A percentile compares a stretch with the other conserved stretches of the same genome.
These are phyloP conservation scores for Phoma herbarum DNA, from an alignment of 2,329 filamentous ascomycete species.

Conservation along the genomic window DNA sequence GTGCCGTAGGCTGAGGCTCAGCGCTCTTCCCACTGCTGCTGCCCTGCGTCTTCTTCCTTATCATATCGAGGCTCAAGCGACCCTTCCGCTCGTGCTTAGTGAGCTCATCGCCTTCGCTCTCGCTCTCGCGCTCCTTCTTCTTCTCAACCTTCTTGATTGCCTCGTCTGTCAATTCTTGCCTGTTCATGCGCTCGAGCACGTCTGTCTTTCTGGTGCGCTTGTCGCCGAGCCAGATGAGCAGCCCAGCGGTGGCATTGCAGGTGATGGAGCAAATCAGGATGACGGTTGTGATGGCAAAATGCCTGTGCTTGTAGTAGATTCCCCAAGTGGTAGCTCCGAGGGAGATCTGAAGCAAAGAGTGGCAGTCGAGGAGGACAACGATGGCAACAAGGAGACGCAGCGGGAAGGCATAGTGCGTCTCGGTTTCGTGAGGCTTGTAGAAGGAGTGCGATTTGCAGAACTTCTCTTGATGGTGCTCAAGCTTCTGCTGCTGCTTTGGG, in stretches of 20 bases:
- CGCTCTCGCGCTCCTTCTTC: slow-evolving; percentile 51
- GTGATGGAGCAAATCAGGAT: slow-evolving; percentile 82
- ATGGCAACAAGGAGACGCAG: slow-evolving; percentile 77
- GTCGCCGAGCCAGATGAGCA: slow-evolving; percentile 80
- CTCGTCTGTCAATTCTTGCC: slow-evolving; percentile 76
- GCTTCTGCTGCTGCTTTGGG: slow-evolving; percentile 69
- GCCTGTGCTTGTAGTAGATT: slow-evolving; percentile 74
- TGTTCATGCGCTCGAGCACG: slow-evolving; percentile 77
- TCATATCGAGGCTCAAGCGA: slow-evolving; percentile 30
- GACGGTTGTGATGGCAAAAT: slow-evolving; percentile 77
- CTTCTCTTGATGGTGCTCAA: slow-evolving; percentile 81
- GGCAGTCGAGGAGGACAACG: slow-evolving; percentile 79
- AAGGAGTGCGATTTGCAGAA: slow-evolving; percentile 86
- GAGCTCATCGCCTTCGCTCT: slow-evolving; percentile 39
- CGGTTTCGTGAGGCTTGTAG: slow-evolving; percentile 87
- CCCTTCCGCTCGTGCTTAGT: slow-evolving; percentile 29
- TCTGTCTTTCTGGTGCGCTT: slow-evolving; percentile 84
- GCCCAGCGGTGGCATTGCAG: slow-evolving; percentile 78
- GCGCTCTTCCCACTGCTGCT: slow-evolving; percentile 26
- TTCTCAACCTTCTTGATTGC: slow-evolving; percentile 67
- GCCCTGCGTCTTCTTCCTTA: slow-evolving; percentile 21
- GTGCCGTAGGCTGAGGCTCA: slow-evolving; percentile 15
- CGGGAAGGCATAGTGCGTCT: slow-evolving; percentile 82
- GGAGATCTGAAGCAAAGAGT: slow-evolving; percentile 81
- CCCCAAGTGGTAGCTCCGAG: slow-evolving; percentile 82